Evolutionary conservation across 2,329 filamentous ascomycete species (phyloP), one percentile per base, ranked within the genome.

Genomic region (Clarireedia sp.): DNA sequence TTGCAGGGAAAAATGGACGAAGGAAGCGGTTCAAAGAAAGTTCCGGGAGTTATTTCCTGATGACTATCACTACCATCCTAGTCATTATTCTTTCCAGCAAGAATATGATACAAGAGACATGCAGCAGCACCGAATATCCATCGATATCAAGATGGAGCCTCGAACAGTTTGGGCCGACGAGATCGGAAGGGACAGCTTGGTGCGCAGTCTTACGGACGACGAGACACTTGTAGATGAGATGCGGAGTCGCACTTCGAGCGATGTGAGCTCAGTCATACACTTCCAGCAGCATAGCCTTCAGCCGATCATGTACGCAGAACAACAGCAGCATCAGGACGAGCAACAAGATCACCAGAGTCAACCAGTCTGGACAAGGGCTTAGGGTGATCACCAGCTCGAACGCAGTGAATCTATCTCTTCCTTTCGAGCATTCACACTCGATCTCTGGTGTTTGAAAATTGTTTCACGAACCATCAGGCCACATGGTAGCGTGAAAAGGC

Each of bases 11-110:
- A 68, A 66, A 54, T 70, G 69, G 60, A 66, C 67, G 3, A 64
- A 63, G n/a, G 64, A 66, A 33, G 65, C 66, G 4, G 65, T 67
- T 7, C 64, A 69, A 55, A 67, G 63, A 52, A 70, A 69, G 41
- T 71, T 64, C 63, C 63, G 64, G 23, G 67, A 70, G 54, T 57
- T 69, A 41, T 61, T 64, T 47, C 55, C 51, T 6, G 26, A 54
- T 12, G 41, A 38, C 19, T 48, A 51, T 26, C 38, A 29, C 14
- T 17, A 43, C 21, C 8, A 21, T 29, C 48, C 6, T 49, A 48
- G 26, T n/a, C 45, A 49, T 12, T 33, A 33, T 33, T 33, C 29
- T 33, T 33, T 12, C 29, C 29, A 33, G 29, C 29, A 33, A 12
- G 29, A 33, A 9, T 33, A 33, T 12, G 29, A 33, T 33, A 9